Percentiles rank a stretch among this genome's conserved stretches.
These are phyloP conservation scores for Mycotypha africana DNA, from an alignment of 371 early-diverging fungal species.

Conservation along the genomic window DNA sequence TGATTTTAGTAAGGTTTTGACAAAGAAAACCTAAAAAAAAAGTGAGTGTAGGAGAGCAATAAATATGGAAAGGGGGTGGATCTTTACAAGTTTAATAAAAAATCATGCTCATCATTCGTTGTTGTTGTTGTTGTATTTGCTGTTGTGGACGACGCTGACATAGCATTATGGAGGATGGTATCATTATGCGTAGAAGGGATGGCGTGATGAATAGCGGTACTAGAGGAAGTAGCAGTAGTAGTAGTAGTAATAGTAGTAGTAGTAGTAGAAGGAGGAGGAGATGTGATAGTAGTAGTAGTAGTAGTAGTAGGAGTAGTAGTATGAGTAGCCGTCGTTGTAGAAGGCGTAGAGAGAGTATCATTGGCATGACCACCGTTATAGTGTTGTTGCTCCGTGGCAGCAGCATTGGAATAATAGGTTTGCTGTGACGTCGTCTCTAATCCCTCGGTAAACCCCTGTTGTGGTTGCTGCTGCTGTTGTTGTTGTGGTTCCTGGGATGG, in stretches of 20 bases:
- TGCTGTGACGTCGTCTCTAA: too few relatives aligned
- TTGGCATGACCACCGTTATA: too few relatives aligned
- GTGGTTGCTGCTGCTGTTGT: background rate
- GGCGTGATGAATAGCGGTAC: constrained; percentile 1
- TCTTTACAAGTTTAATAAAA: constrained; percentile 3
- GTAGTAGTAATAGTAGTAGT: background rate
- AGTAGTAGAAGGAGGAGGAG: too few relatives aligned
- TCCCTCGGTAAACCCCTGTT: too few relatives aligned
- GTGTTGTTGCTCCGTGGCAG: too few relatives aligned
- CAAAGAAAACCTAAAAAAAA: background rate
- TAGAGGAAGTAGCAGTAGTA: background rate
- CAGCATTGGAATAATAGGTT: too few relatives aligned
- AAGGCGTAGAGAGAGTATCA: too few relatives aligned
- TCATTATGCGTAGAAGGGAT: background rate
- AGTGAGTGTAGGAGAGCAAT: background rate
- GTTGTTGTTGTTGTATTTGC: background rate
- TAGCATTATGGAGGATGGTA: background rate
- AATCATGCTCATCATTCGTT: constrained; percentile 2
- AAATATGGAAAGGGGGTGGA: background rate
- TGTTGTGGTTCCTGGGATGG: background rate
- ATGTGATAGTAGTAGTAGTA: too few relatives aligned
- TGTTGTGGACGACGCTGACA: too few relatives aligned
- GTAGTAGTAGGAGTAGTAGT: too few relatives aligned
- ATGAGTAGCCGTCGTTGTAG: too few relatives aligned
- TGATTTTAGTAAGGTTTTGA: too few relatives aligned